Base-by-base conservation (phyloP, 257 asterid species). In the Solanum etuberosum region DNA sequence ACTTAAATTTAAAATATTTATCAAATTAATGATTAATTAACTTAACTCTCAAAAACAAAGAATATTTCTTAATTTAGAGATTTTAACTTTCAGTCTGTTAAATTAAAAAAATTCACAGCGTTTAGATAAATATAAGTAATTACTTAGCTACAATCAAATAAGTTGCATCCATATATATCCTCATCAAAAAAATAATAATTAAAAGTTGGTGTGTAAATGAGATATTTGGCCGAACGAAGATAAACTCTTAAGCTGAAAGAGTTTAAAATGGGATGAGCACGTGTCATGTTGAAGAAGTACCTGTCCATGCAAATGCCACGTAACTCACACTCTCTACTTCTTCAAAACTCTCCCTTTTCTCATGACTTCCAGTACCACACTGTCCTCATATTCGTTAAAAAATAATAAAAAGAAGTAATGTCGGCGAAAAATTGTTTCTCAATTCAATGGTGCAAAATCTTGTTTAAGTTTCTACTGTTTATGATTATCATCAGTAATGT, bases 281-380 rank as follows among this genome's bases (percentile, higher is more conserved):
- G 85, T 46, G 85, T 80, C 42, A 46, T 1, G 18, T 5, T 27
- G 18, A 80, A 46, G 18, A 29, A 80, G 85, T 89, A 88, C 93
- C 43, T 87, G 78, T 88, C 91, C 96, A 93, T 94, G 94, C 96
- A 93, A 80, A 91, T 29, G 98, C 93, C 97, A 95, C 98, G 97
- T 93, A 40, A 35, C 88, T 72, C 67, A 61, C 81, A 32, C 32
- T n/a, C 73, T 38, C 46, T 20, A 11, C 84, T 65, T 67, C 68
- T 57, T 81, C 35, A 83, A 85, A 88, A 43, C 84, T 35, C 8
- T 10, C 5, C 4, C 11, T 23, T 8, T 59, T 59, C 12, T 59
- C 67, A 2, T 16, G 61, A 65, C 42, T 25, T 76, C 57, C 20
- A 48, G 21, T 20, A 16, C 3, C 21, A 7, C 29, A 40, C 23